Base-by-base conservation (phyloP, 768 basidiomycete genomes). In the Russula foetens region DNA sequence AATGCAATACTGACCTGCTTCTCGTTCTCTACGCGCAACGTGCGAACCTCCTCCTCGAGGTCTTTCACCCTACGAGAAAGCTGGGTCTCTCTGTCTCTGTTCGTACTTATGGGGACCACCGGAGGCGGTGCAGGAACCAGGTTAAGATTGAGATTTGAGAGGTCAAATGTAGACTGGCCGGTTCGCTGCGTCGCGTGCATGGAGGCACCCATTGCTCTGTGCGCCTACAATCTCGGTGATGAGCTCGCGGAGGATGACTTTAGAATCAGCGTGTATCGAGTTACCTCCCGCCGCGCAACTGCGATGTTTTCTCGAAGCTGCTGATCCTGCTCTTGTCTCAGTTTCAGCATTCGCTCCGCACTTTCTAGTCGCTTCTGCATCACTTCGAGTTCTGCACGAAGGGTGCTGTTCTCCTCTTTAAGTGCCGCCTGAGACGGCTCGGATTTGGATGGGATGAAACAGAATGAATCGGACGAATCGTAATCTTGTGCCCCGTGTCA, bases 401-500 rank as follows among this genome's bases (percentile, higher is more conserved):
- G 77, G 8, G 75, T 67, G 1, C 71, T 69, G 64, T 93, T 93
- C 69, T 93, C 90, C 69, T 79, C 83, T 70, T 80, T 82, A 35
- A 90, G 73, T 1, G 71, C 71, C 19, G 75, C 70, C 4, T 76
- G 71, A 31, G 82, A 73, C 7, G 79, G 70, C 53, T 84, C 84
- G 29, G 80, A 72, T 33, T 80, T 83, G 7, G 82, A 80, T 0
- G 90, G 86, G 49, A 92, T 80, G 38, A 92, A 69, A 65, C 79
- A 89, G 69, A 91, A 92, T 0, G 90, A 92, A 64, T 88, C 90
- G 1, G 90, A 86, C 58, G 90, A 78, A 33, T 88, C 85, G 64
- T 85, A 82, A 38, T 55, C 59, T 65, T 49, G 43, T 39, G 26
- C 51, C 39, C 38, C 24, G 17, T 53, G 46, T 38, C 45, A 55